phyloP scores from a whole-genome alignment of 768 basidiomycete species.

The Coprinopsis cinerea region DNA sequence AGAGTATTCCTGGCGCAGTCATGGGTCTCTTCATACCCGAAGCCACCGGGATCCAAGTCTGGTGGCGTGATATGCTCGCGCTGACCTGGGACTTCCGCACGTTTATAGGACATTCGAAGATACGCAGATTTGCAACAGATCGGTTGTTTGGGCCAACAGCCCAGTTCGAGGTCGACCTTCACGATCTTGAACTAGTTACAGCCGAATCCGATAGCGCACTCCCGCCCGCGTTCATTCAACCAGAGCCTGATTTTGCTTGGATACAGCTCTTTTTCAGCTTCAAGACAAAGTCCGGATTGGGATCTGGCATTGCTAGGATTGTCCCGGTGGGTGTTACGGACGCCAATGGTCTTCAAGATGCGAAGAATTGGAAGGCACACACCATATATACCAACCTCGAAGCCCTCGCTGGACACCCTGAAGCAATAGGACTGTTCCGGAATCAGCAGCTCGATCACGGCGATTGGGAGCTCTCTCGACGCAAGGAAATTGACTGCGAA shows the following conservation, averaged over 20 bases:
- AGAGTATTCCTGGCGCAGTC: slow-evolving; percentile 13
- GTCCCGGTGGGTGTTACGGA: slow-evolving; percentile 26
- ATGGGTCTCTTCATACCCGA: slow-evolving; percentile 18
- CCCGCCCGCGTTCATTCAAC: slow-evolving; percentile 14
- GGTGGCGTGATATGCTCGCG: slow-evolving; percentile 48
- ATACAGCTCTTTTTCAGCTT: slow-evolving; percentile 43
- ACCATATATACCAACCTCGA: slow-evolving; percentile 46
- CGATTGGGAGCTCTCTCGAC: slow-evolving; percentile 39
- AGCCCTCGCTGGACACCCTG: slow-evolving; percentile 38
- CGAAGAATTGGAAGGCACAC: slow-evolving; percentile 44
- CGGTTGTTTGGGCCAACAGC: slow-evolving; percentile 25
- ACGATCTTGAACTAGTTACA: slow-evolving; percentile 25
- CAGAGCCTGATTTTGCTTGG: slow-evolving; percentile 39
- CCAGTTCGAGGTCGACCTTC: slow-evolving; percentile 24
- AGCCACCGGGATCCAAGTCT: slow-evolving; percentile 4
- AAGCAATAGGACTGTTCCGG: slow-evolving; percentile 36
- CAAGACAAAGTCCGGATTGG: slow-evolving; percentile 33
- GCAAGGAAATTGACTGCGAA: slow-evolving; percentile 24
- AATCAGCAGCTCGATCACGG: slow-evolving; percentile 37
- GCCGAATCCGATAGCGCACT: slow-evolving; percentile 3
- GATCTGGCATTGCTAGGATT: slow-evolving; percentile 41
- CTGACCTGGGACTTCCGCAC: slow-evolving; percentile 53
- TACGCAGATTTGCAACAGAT: slow-evolving; percentile 33
- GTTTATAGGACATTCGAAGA: slow-evolving; percentile 28
- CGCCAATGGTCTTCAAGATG: neutral